Base-by-base conservation (phyloP, 2,329 filamentous ascomycete species). In the Cytospora piceicola region DNA sequence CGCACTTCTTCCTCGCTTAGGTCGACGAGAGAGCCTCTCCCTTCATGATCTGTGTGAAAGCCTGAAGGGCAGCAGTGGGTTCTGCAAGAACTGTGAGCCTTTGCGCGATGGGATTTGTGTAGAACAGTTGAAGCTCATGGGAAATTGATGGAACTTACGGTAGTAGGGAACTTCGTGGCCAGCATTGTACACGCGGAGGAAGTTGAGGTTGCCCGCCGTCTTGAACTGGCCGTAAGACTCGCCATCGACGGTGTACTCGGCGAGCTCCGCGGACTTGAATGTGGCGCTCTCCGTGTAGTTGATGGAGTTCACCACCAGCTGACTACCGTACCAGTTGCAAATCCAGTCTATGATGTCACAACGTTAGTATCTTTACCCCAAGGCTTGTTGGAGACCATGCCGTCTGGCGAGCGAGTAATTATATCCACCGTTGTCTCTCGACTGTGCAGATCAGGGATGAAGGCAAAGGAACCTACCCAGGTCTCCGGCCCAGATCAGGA, bases 241-340 rank as follows among this genome's bases (percentile, higher is more conserved):
- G 1, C 84, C 84, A 52, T 78, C 73, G 2, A 86, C 80, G 0
- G 77, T 84, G 69, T 86, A 87, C 0, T 76, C 70, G 67, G 72
- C 65, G 15, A 81, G 69, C 27, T 72, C 66, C 22, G 74, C 75
- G 27, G 71, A 70, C 4, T 72, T 71, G 69, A 86, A 87, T 3
- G 77, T 73, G 0, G 75, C 66, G 9, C 77, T 72, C 2, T 75
- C 77, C 1, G 74, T 66, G 71, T 79, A 86, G 15, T 77, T 73
- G 29, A 87, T 75, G 0, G 77, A 76, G 39, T 86, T 77, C 1
- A 82, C 80, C 1, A 79, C 80, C 14, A 73, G 76, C 7, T 82
- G 76, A 36, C 77, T 80, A n/a, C 85, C 85, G 34, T 82, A 75
- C 81, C 83, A 86, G 73, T 87, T 87, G 70, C 83, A 87, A 61